Conservation (phyloP, 2,329 filamentous ascomycete genomes). For the Zymoseptoria ardabiliae region DNA sequence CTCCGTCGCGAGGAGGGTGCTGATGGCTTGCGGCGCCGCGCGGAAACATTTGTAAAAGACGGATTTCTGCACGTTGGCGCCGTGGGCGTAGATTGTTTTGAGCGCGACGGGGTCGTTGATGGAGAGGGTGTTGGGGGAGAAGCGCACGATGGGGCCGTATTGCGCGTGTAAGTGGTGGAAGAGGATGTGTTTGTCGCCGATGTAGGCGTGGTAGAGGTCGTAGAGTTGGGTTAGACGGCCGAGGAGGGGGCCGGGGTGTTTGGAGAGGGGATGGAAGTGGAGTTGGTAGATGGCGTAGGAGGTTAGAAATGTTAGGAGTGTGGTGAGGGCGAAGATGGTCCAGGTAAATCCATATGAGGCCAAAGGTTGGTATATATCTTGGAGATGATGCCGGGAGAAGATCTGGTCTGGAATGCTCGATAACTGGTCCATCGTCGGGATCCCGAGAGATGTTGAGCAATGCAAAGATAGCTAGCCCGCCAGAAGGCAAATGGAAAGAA, state of each 20-base stretch:
- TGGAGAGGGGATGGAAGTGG: slow-evolving; percentile 20
- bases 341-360: slow-evolving; percentile 9
- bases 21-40: slow-evolving; percentile 34
- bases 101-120: slow-evolving; percentile 29
- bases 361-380: slow-evolving; percentile 3
- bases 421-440: background rate
- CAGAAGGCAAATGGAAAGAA: background rate
- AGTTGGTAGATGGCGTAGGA: slow-evolving; percentile 19
- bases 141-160: slow-evolving; percentile 21
- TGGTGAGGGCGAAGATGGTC: slow-evolving; percentile 1
- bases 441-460: background rate
- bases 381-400: background rate
- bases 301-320: slow-evolving; percentile 6
- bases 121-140: slow-evolving; percentile 21
- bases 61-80: slow-evolving; percentile 43
- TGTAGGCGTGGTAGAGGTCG: slow-evolving; percentile 23
- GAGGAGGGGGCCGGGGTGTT: slow-evolving; percentile 21
- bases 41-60: slow-evolving; percentile 43
- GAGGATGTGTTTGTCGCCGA: slow-evolving; percentile 23
- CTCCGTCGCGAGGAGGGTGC: slow-evolving; percentile 39
- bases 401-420: background rate
- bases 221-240: slow-evolving; percentile 18
- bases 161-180: slow-evolving; percentile 20
- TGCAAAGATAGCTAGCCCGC: background rate
- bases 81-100: slow-evolving; percentile 43